Evolutionary conservation across 2,329 filamentous ascomycete species (phyloP).

Genomic region (Fusarium sulawesiense): DNA sequence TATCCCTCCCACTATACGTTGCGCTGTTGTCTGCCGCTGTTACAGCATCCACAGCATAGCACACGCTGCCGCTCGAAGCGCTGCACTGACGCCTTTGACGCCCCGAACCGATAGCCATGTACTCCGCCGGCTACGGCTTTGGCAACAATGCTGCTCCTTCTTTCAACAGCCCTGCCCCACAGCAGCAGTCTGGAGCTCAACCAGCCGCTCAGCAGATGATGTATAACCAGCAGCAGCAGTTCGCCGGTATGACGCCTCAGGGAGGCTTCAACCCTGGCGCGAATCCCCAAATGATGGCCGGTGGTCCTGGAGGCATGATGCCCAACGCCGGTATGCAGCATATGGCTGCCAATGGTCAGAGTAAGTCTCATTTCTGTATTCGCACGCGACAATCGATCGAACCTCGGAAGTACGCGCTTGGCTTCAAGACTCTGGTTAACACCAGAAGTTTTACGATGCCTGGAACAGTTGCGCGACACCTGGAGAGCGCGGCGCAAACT

Average conservation of each 20-base stretch:
- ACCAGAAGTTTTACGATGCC: background rate
- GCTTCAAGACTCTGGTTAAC: background rate
- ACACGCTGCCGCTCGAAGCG: constrained; percentile 39
- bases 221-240: constrained; percentile 69
- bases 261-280: constrained; percentile 62
- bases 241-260: constrained; percentile 64
- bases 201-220: constrained; percentile 65
- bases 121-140: constrained; percentile 66
- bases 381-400: constrained; percentile 29
- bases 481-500: constrained; percentile 30
- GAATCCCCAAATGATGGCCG: constrained; percentile 67
- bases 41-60: constrained; percentile 11
- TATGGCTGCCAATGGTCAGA: constrained; percentile 70
- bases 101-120: constrained; percentile 55
- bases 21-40: constrained; percentile 28
- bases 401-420: constrained; percentile 7
- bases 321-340: constrained; percentile 69
- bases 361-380: constrained; percentile 57
- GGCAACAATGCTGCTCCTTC: constrained; percentile 63
- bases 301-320: constrained; percentile 70
- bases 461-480: background rate
- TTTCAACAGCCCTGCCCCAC: constrained; percentile 60
- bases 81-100: constrained; percentile 36
- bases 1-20: constrained; percentile 23
- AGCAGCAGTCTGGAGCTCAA: constrained; percentile 54